Conservation (phyloP, 495 filamentous ascomycete species). For the Podospora tetraspora region DNA sequence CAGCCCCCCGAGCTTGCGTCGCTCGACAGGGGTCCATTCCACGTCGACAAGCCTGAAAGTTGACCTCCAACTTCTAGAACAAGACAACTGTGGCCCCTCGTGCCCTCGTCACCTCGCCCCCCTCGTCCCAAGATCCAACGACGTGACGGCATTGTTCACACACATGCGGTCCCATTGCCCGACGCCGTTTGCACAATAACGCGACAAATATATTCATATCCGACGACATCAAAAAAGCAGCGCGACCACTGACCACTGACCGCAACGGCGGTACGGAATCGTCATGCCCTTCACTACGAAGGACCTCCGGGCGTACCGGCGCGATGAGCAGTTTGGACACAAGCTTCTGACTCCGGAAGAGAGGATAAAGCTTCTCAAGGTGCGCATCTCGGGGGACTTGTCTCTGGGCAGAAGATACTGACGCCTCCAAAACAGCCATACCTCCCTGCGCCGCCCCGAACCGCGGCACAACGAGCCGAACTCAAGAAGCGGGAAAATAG, state of each 20-base stretch:
- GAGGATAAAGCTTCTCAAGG: conserved; percentile 62
- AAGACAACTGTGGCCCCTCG: background rate
- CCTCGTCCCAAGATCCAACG: background rate
- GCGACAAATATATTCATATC: background rate
- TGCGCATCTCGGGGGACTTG: conserved; percentile 21
- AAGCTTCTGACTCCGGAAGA: conserved; percentile 57
- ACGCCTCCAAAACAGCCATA: conserved; percentile 51
- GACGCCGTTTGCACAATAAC: background rate
- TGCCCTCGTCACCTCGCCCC: background rate
- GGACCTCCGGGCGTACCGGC: conserved; percentile 57
- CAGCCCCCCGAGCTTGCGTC: background rate
- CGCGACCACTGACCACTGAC: background rate
- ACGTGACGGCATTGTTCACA: background rate
- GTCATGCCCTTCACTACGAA: conserved; percentile 50
- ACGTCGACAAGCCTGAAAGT: background rate
- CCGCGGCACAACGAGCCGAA: conserved; percentile 23
- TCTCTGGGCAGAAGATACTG: background rate
- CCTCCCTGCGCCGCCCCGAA: conserved; percentile 54
- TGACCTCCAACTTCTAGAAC: background rate
- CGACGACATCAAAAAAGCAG: background rate
- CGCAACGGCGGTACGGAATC: background rate
- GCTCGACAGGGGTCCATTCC: background rate
- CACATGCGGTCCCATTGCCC: background rate
- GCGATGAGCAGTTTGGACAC: conserved; percentile 56
- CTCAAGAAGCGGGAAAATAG: conserved; percentile 21